Evolutionary conservation across 345 rosid genomes (phyloP), one percentile per base, ranked within the genome.

Genomic region (Erodium maritimum): DNA sequence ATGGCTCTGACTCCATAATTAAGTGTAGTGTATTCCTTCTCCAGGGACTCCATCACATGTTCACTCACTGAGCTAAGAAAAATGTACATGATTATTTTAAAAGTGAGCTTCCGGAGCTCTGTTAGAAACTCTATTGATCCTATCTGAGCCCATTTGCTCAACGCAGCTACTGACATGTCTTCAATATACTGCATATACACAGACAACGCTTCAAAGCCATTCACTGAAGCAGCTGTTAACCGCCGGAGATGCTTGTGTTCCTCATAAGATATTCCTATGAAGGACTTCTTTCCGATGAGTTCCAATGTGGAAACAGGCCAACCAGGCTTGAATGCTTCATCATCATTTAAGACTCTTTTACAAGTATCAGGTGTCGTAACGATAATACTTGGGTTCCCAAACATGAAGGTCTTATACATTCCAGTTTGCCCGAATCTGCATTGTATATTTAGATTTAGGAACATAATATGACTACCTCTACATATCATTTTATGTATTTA

Each of bases 231-330:
- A 0, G 95, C 70, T 0, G 98, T 88, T 50, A 91, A 64, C 19
- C 82, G 79, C 55, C 96, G 70, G 25, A 91, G 93, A 56, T 87
- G 80, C 76, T 84, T 91, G 82, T 91, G 96, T 56, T 91, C 96
- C 65, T 91, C 87, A 8, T 33, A 68, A 11, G 96, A 78, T 56
- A 88, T 82, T 37, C 80, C 74, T 5, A 86, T 16, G 66, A 91
- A 91, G 2, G 97, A 91, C 59, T 88, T 91, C 74, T 64, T 78
- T 0, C 95, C 97, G 0, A 91, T 81, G 21, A 91, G 83, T 23
- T 86, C 67, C 57, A 76, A 12, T 0, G 96, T 78, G 52, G 95
- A 71, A 52, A 50, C 21, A 6, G 97, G 97, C 96, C 97, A 91
- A 0, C 97, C 96, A 0, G 94, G 82, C 63, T 75, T 65, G 65